Evolutionary conservation across 176 grass and related monocot genomes (phyloP).

Genomic region (barley (Hordeum vulgare)): DNA sequence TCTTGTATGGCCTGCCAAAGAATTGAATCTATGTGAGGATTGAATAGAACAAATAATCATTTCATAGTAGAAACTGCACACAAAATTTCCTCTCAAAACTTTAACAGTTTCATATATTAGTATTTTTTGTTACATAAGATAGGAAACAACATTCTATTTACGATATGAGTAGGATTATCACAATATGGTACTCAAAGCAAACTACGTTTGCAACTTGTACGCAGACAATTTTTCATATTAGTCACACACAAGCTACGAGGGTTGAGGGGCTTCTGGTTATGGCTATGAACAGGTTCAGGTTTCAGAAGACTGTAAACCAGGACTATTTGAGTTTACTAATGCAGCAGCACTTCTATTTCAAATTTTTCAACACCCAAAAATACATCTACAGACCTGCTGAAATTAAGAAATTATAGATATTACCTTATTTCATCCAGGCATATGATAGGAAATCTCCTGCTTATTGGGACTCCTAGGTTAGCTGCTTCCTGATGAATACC

Average conservation of each 20-base stretch:
- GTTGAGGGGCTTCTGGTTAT: not conserved
- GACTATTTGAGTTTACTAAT: not conserved
- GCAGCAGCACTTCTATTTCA: not conserved
- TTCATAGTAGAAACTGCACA: not conserved
- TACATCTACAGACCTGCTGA: not conserved
- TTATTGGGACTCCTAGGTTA: constrained; percentile 15
- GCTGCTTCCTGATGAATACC: constrained; percentile 26
- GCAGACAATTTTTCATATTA: not conserved
- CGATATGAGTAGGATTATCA: not conserved
- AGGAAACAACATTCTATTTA: not conserved
- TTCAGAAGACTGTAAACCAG: not conserved
- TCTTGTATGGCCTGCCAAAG: not conserved
- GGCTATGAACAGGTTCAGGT: not conserved
- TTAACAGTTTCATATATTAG: not conserved
- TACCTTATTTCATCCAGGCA: constrained; percentile 26
- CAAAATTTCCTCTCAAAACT: not conserved
- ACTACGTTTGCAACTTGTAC: not conserved
- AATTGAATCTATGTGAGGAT: not conserved
- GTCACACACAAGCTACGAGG: not conserved
- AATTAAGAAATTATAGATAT: not conserved
- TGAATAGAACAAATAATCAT: not conserved
- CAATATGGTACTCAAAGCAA: not conserved
- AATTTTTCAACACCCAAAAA: not conserved
- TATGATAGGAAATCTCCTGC: constrained; percentile 9
- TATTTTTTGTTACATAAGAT: not conserved